phyloP scores from a whole-genome alignment of 441 rosid genomes.

The Hura crepitans region DNA sequence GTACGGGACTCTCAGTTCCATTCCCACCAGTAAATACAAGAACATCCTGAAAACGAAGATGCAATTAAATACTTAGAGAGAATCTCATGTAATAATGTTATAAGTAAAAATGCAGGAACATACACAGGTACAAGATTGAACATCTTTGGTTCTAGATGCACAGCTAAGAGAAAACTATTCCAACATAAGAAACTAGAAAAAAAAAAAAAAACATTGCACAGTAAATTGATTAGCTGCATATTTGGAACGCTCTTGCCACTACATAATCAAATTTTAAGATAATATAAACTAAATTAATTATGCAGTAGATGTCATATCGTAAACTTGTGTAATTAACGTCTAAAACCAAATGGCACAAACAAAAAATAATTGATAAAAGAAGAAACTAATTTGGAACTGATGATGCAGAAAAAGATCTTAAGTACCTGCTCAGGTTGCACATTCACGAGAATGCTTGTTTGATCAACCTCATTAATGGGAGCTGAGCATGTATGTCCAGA shows the following conservation, averaged over 20 bases:
- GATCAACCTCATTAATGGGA: constrained; percentile 27
- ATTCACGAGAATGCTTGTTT: constrained; percentile 20
- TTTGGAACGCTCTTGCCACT: background rate
- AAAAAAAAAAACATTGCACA: background rate
- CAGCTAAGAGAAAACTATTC: background rate
- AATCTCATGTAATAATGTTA: background rate
- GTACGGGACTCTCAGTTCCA: constrained; percentile 38
- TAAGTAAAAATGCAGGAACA: background rate
- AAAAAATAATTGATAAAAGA: background rate
- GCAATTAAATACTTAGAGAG: constrained; percentile 23
- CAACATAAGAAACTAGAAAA: constrained; percentile 8
- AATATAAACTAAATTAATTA: background rate
- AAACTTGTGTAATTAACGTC: background rate
- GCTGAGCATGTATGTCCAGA: constrained; percentile 27
- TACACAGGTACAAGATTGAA: background rate
- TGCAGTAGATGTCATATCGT: background rate
- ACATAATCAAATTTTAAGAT: background rate
- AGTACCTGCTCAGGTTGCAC: constrained; percentile 42
- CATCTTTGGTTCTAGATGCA: background rate
- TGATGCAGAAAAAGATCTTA: constrained; percentile 12
- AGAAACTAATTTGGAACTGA: constrained; percentile 10
- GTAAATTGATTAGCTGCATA: background rate
- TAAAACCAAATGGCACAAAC: constrained; percentile 6
- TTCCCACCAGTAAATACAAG: constrained; percentile 33
- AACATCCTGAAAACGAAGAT: constrained; percentile 45